These are phyloP conservation scores for Emergomyces orientalis DNA, from an alignment of 2,329 filamentous ascomycete species.

Conservation along the genomic window DNA sequence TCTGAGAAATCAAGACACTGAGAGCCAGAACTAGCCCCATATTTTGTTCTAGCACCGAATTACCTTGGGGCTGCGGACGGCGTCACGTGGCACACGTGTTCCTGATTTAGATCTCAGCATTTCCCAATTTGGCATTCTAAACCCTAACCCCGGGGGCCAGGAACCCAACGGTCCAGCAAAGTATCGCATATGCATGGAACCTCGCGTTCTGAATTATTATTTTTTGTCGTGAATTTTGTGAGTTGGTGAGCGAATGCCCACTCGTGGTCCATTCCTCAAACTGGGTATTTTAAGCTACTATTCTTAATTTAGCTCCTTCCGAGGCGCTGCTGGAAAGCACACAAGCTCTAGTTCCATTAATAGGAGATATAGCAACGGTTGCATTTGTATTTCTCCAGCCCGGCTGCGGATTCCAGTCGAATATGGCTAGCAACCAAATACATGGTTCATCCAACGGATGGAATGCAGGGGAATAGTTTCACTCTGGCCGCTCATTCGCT, in stretches of 20 bases:
- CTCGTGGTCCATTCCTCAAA: not conserved
- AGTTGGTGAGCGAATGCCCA: not conserved
- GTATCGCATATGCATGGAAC: not conserved
- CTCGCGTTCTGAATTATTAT: not conserved
- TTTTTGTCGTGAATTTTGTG: not conserved
- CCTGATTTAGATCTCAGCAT: not conserved
- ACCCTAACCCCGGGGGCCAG: not conserved
- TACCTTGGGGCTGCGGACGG: not conserved
- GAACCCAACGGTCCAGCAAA: not conserved
- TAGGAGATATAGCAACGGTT: not conserved
- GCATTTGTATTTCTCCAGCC: not conserved
- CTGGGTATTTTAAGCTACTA: not conserved
- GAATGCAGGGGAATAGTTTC: not conserved
- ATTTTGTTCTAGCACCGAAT: too few relatives aligned
- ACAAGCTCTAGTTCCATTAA: not conserved
- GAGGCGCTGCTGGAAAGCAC: not conserved
- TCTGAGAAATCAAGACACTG: too few relatives aligned
- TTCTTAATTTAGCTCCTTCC: not conserved
- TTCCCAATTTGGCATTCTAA: not conserved
- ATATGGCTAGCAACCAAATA: not conserved
- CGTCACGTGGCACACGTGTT: not conserved
- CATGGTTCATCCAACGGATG: not conserved
- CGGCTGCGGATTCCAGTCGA: not conserved
- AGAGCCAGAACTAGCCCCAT: too few relatives aligned
- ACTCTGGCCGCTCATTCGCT: not conserved